Base-by-base conservation (phyloP, 768 basidiomycete genomes). In the Kwoniella shandongensis region DNA sequence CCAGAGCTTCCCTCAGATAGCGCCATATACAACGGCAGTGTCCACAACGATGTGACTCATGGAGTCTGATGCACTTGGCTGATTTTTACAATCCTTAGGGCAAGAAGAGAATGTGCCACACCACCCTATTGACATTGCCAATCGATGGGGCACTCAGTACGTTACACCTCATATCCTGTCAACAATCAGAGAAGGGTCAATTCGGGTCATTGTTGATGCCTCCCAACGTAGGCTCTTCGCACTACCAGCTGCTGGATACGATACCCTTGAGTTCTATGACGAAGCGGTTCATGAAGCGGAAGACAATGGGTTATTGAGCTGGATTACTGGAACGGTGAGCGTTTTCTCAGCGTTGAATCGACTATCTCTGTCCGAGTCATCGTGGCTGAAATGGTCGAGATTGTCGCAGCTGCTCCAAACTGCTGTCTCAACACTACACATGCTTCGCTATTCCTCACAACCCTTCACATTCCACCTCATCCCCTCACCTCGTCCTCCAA, bases 81-180 rank as follows among this genome's bases (percentile, higher is more conserved):
- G 36, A n/a, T 4, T 10, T 17, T 23, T 13, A 7, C 27, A 5
- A 23, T n/a, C n/a, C n/a, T n/a, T 44, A 75, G 74, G 63, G 51
- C 64, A 50, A 39, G 59, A 72, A 10, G 65, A 71, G 23, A 74
- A 73, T 44, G 62, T 74, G 4, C 73, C 75, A 2, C 20, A 42
- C 25, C 41, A 63, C 15, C 57, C 66, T 23, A 72, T 76, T 38
- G 61, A 59, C 35, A 35, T 23, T 4, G 57, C 51, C 10, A 68
- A 70, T 54, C 64, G 71, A 39, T 76, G 75, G 75, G 73, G 75
- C 6, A 65, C 66, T 26, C 73, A 72, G 73, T 73, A 52, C 61
- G 67, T 64, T 5, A 0, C 25, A 35, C 25, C 15, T 47, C 15
- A 26, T 44, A 2, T 39, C 20, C 41, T 29, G 11, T 27, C 38